These are phyloP conservation scores for Cladorrhinum sp. DNA, from an alignment of 2,329 filamentous ascomycete species.

Conservation along the genomic window DNA sequence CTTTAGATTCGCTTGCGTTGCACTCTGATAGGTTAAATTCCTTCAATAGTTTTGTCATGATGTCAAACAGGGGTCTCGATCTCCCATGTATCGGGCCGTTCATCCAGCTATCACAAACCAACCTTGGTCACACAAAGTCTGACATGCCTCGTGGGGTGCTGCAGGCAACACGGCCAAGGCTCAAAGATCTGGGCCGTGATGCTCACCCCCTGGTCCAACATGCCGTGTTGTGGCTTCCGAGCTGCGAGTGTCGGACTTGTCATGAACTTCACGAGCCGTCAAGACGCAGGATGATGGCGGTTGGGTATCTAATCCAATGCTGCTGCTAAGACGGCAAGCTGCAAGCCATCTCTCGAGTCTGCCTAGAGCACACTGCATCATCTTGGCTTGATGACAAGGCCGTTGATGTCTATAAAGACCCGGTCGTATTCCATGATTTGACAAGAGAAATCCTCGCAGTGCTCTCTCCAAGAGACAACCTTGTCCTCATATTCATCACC, in stretches of 20 bases:
- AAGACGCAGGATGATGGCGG: neutral
- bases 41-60: neutral
- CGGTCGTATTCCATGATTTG: neutral
- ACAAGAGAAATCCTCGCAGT: neutral
- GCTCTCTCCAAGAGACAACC: neutral
- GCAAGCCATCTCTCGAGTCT: neutral
- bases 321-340: neutral
- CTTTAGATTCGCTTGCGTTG: neutral
- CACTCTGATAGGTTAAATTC: neutral
- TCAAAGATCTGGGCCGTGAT: neutral
- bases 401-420: neutral
- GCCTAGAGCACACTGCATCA: neutral
- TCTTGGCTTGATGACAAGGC: neutral
- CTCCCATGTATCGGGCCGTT: neutral
- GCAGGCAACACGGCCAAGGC: neutral
- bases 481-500: neutral
- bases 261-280: neutral
- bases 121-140: neutral
- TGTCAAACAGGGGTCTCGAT: neutral
- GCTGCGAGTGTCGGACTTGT: conserved; percentile 9
- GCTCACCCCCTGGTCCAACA: neutral
- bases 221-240: conserved; percentile 2
- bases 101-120: neutral
- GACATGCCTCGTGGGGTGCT: conserved; percentile 6
- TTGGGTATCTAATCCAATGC: neutral